Conservation (phyloP, 441 rosid species). For the Caryocar brasiliense region DNA sequence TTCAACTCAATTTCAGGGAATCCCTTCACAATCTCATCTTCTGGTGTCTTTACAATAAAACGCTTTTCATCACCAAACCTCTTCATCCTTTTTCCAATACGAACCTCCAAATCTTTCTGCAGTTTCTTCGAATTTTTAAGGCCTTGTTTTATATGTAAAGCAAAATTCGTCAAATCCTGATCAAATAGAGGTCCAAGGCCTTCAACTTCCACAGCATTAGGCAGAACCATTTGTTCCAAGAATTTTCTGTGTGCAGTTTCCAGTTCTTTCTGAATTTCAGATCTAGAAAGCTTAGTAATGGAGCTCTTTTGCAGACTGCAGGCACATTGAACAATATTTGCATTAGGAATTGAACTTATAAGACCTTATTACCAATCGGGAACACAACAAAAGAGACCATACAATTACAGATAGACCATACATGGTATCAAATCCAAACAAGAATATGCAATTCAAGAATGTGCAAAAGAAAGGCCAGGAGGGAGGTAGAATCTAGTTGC, state of each 20-base stretch:
- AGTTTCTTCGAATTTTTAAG: slow-evolving; percentile 65
- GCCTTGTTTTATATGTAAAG: slow-evolving; percentile 50
- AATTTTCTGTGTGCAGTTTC: slow-evolving; percentile 63
- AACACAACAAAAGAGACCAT: too few relatives aligned
- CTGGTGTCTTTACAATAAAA: slow-evolving; percentile 54
- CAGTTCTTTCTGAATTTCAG: slow-evolving; percentile 61
- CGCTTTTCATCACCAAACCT: slow-evolving; percentile 65
- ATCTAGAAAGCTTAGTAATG: slow-evolving; percentile 48
- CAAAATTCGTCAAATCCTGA: slow-evolving; percentile 57
- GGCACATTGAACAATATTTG: slow-evolving; percentile 15
- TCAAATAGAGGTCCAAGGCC: slow-evolving; percentile 51
- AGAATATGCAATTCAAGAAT: too few relatives aligned
- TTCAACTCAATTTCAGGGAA: slow-evolving; percentile 81
- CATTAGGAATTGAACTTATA: slow-evolving; percentile 1
- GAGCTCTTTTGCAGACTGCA: slow-evolving; percentile 40
- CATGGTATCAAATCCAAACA: not conserved
- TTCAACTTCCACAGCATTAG: slow-evolving; percentile 60
- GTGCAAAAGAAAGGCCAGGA: not conserved
- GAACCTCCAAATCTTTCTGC: slow-evolving; percentile 59
- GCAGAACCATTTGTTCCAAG: slow-evolving; percentile 68
- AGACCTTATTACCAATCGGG: not conserved
- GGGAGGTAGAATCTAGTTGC: not conserved
- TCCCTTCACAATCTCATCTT: slow-evolving; percentile 71
- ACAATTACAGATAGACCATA: too few relatives aligned
- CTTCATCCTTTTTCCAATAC: slow-evolving; percentile 58